Evolutionary conservation across 192 early-diverging fungal species (phyloP), one percentile per base, ranked within the genome.

Genomic region (Backusella macrospora): DNA sequence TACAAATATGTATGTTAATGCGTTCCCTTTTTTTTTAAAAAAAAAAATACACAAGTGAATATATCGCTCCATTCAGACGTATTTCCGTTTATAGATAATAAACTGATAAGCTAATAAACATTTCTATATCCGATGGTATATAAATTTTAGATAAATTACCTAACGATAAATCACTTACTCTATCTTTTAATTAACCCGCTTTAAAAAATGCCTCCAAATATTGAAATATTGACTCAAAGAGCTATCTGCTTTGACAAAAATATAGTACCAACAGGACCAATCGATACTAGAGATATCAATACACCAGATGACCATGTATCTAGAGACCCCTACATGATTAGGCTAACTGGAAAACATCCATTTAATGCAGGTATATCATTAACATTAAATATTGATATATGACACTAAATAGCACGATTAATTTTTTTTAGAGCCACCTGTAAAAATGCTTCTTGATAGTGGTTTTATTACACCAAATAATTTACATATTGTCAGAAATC

Each of bases 401-500:
- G 13, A 12, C 26, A 21, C 52, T 59, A 59, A 59, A 26, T 59
- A 10, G 3, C 26, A 23, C 52, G 9, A 0, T 43, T 4, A 9
- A 9, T 43, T 46, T 14, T 55, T 55, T 59, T 78, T 71, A 67
- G 90, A 90, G 71, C 73, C 89, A 23, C 74, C 84, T 18, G 49
- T 83, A 44, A 65, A 68, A 44, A 49, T 77, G 38, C 82, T 91
- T 44, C 13, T 83, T 29, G 69, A 86, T 46, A 74, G 73, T 21
- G 86, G 83, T 10, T 83, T 85, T 38, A 74, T 92, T 68, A 92
- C 91, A 0, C 88, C 91, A 23, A 67, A 67, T 26, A 67, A 80
- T 34, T 65, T 92, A 43, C 89, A 92, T 73, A 90, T 87, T 77
- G 91, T 92, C n/a, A 68, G 91, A 14, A 92, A 92, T 67, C 91